Percentiles rank a stretch among this genome's conserved stretches.
Evolutionary conservation across 2,329 filamentous ascomycete species (phyloP).

Genomic region (Hymenoscyphus albidus): DNA sequence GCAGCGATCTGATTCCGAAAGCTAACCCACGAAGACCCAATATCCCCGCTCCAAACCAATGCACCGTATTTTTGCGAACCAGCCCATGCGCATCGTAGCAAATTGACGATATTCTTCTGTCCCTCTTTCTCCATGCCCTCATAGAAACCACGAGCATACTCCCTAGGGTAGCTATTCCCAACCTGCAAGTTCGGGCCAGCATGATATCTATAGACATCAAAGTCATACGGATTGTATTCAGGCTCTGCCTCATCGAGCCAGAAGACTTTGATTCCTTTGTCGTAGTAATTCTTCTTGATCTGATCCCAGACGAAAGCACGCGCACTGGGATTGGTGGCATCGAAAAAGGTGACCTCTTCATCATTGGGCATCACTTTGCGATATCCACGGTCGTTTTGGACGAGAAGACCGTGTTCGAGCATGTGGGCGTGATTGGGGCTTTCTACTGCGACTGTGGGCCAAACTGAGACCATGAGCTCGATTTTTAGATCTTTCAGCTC

Average conservation of each 20-base stretch:
- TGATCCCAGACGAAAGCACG: conserved; percentile 57
- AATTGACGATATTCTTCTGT: conserved; percentile 55
- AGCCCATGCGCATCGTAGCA: conserved; percentile 54
- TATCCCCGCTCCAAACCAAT: conserved; percentile 64
- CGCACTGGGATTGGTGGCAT: conserved; percentile 59
- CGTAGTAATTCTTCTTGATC: conserved; percentile 57
- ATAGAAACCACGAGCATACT: conserved; percentile 57
- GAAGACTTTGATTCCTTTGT: conserved; percentile 59
- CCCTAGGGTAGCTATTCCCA: conserved; percentile 57
- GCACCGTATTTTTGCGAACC: conserved; percentile 61
- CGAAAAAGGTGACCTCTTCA: conserved; percentile 57
- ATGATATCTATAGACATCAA: conserved; percentile 62
- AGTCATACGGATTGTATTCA: conserved; percentile 62
- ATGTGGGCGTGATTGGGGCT: conserved; percentile 60
- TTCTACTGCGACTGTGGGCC: conserved; percentile 59
- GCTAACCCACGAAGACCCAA: conserved; percentile 59
- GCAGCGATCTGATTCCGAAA: conserved; percentile 59
- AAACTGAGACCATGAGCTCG: conserved; percentile 66
- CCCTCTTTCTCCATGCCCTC: conserved; percentile 53
- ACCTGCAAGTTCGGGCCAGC: conserved; percentile 50
- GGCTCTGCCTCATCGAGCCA: conserved; percentile 70
- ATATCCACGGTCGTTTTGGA: conserved; percentile 57
- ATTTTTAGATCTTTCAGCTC: conserved; percentile 56
- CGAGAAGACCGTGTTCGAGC: conserved; percentile 56
- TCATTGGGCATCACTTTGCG: conserved; percentile 56